phyloP scores from a whole-genome alignment of 1,284 basidiomycete genomes.

The Cerrena zonata region DNA sequence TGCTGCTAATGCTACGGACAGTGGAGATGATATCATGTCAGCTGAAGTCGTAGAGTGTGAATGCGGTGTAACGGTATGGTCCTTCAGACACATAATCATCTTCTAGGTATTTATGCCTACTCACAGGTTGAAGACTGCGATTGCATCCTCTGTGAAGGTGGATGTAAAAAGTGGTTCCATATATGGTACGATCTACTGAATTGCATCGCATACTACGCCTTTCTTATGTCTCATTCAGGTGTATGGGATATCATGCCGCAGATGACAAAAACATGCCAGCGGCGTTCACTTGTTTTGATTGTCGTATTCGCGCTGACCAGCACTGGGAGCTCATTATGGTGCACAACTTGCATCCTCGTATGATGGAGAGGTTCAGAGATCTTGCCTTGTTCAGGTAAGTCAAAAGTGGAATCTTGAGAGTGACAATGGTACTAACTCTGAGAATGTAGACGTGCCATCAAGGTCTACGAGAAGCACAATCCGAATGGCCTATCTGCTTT shows the following conservation, averaged over 20 bases:
- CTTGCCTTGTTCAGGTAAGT: constrained; percentile 64
- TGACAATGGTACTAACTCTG: constrained; percentile 3
- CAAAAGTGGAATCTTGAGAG: no score
- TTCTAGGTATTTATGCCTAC: not conserved
- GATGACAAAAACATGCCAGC: constrained; percentile 51
- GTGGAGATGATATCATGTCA: constrained; percentile 12
- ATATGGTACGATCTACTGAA: constrained; percentile 48
- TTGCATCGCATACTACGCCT: not conserved
- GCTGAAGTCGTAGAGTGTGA: constrained; percentile 44
- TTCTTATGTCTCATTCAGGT: constrained; percentile 41
- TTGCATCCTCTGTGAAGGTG: constrained; percentile 57
- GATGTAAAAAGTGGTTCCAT: constrained; percentile 68
- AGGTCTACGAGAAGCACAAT: constrained; percentile 51
- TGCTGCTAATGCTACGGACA: not conserved
- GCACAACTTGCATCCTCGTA: constrained; percentile 47
- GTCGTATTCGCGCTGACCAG: constrained; percentile 56
- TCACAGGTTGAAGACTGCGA: constrained; percentile 37
- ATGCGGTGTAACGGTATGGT: constrained; percentile 53
- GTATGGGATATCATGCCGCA: constrained; percentile 68
- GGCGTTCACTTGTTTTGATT: constrained; percentile 64
- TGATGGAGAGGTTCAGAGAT: constrained; percentile 59
- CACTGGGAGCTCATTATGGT: constrained; percentile 64
- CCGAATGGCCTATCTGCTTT: constrained; percentile 49
- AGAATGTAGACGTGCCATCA: constrained; percentile 60
- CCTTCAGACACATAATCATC: not conserved